Conservation (phyloP, 495 filamentous ascomycete genomes). For the Schizothecium vesticola region DNA sequence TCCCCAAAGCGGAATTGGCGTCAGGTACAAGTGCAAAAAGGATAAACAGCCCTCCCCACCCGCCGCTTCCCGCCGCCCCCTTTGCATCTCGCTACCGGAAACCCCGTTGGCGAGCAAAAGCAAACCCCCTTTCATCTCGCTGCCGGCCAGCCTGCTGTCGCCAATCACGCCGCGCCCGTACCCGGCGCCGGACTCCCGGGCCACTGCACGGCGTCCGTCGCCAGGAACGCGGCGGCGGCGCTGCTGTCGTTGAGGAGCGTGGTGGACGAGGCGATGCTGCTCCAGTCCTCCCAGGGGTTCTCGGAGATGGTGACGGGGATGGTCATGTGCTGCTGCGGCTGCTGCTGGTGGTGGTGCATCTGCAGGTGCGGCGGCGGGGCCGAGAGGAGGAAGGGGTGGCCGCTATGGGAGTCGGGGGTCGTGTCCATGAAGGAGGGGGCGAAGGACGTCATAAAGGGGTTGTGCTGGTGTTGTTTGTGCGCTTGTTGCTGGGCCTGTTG, state of each 20-base stretch:
- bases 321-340: constrained; percentile 2
- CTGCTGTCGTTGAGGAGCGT: constrained; percentile 24
- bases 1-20: not conserved
- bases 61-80: not conserved
- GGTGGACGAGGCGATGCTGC: constrained; percentile 16
- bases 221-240: not conserved
- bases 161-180: not conserved
- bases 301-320: constrained; percentile 2
- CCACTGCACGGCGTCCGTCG: not conserved
- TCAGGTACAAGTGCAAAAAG: not conserved
- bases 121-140: not conserved
- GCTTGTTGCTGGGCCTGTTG: not conserved
- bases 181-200: not conserved
- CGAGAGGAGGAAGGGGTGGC: constrained; percentile 20
- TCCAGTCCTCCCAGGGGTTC: constrained; percentile 28
- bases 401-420: constrained; percentile 3
- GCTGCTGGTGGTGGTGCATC: not conserved
- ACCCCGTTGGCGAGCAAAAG: not conserved
- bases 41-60: not conserved
- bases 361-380: constrained; percentile 11
- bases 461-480: constrained; percentile 8
- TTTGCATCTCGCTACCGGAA: not conserved
- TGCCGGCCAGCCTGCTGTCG: not conserved
- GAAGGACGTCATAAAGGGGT: constrained; percentile 3
- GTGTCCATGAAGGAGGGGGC: constrained; percentile 9